Percentiles rank a stretch among this genome's conserved stretches.
Evolutionary conservation across 225 moss, liverwort and hornwort genomes (phyloP).

Genomic region (Polytrichum formosum): DNA sequence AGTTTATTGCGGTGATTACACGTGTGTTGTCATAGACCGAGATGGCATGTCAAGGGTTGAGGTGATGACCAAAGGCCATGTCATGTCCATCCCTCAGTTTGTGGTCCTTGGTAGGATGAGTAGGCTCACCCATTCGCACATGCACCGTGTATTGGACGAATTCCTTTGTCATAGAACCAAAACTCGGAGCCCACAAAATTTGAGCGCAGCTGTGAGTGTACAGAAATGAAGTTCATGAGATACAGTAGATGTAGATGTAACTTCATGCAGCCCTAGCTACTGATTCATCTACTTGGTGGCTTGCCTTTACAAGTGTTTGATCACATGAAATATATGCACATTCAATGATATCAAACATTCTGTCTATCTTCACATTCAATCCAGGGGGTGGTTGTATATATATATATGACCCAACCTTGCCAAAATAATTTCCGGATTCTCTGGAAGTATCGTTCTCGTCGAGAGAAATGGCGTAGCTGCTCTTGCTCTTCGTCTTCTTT

Average conservation of each 20-base stretch:
- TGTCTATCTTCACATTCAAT: no score
- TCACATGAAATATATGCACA: neutral
- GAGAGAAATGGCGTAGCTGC: slow-evolving; percentile 69
- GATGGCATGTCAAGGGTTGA: no score
- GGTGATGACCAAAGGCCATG: no score
- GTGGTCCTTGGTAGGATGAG: neutral
- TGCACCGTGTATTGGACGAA: slow-evolving; percentile 16
- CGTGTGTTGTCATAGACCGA: no score
- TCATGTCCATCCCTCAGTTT: no score
- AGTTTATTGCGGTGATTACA: no score
- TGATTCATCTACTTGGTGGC: no score
- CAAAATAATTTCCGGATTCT: slow-evolving; percentile 84
- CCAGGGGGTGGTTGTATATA: neutral
- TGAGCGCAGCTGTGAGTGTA: slow-evolving; percentile 52
- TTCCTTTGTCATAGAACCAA: slow-evolving; percentile 91
- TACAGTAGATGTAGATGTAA: no score
- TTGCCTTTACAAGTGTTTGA: no score
- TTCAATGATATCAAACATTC: neutral
- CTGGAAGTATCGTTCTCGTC: slow-evolving; percentile 78
- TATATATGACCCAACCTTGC: slow-evolving; percentile 47
- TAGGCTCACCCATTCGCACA: slow-evolving; percentile 21
- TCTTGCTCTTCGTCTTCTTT: slow-evolving; percentile 64
- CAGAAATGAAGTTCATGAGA: no score
- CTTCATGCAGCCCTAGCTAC: no score
- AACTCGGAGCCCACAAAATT: slow-evolving; percentile 91